These are phyloP conservation scores for Tympanopsis confertula DNA, from an alignment of 2,329 filamentous ascomycete species.

Conservation along the genomic window DNA sequence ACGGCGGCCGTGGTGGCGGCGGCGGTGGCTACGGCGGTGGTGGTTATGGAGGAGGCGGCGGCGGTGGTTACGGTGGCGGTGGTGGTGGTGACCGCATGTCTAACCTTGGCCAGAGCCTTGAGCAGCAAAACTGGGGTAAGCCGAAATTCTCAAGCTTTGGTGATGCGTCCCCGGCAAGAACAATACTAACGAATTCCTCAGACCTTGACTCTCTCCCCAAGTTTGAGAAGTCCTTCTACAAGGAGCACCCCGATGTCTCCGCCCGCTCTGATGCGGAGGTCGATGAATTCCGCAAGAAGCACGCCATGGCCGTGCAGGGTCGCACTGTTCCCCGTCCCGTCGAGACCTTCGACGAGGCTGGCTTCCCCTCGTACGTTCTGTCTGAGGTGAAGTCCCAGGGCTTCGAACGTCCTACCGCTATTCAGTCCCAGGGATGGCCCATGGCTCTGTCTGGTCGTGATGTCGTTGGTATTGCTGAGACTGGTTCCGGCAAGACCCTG, in stretches of 20 bases:
- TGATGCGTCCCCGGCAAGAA: conserved; percentile 14
- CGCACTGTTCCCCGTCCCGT: conserved; percentile 80
- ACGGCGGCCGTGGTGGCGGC: conserved; percentile 16
- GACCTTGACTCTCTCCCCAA: conserved; percentile 74
- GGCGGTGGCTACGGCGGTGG: conserved; percentile 16
- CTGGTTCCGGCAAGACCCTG: conserved; percentile 95
- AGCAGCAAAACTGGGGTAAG: conserved; percentile 81
- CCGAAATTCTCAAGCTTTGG: conserved; percentile 3
- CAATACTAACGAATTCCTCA: conserved; percentile 22
- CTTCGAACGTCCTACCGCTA: conserved; percentile 84
- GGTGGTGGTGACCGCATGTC: conserved; percentile 89
- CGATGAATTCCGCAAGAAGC: conserved; percentile 73
- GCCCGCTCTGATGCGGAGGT: conserved; percentile 50
- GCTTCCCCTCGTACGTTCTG: conserved; percentile 94
- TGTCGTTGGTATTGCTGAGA: conserved; percentile 97
- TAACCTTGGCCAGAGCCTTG: conserved; percentile 74
- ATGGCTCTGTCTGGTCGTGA: conserved; percentile 98
- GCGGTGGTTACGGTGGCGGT: conserved; percentile 27
- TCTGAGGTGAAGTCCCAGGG: conserved; percentile 97
- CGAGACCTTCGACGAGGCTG: conserved; percentile 93
- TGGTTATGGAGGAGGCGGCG: conserved; percentile 15
- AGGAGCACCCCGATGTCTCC: conserved; percentile 74
- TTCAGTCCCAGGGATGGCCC: conserved; percentile 97
- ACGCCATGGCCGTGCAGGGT: conserved; percentile 75
- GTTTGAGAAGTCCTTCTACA: conserved; percentile 99